Conservation (phyloP, 2,329 filamentous ascomycete species). For the Teratosphaeria gauchensis region DNA sequence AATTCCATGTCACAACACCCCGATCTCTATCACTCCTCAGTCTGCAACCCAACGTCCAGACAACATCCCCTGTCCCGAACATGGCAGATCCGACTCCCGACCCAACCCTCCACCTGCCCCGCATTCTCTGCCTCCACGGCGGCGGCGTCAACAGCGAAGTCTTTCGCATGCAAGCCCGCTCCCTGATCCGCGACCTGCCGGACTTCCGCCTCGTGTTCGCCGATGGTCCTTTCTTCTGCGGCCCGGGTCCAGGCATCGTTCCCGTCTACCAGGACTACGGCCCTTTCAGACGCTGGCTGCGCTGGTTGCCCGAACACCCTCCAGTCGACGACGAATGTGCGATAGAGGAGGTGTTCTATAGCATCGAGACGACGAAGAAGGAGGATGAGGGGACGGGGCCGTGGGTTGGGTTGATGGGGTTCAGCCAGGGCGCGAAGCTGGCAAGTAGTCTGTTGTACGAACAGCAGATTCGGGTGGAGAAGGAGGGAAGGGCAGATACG, state of each 20-base stretch:
- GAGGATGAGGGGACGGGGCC: constrained; percentile 35
- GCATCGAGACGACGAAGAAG: constrained; percentile 35
- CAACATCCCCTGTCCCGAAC: neutral
- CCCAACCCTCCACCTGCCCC: constrained; percentile 35
- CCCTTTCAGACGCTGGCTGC: constrained; percentile 56
- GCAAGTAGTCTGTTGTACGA: constrained; percentile 38
- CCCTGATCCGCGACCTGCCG: constrained; percentile 41
- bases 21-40: neutral
- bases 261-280: constrained; percentile 55
- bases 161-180: constrained; percentile 59
- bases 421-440: constrained; percentile 42
- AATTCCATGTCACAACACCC: neutral
- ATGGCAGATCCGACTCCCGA: constrained; percentile 2
- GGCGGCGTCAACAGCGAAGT: constrained; percentile 64
- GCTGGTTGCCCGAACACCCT: constrained; percentile 51
- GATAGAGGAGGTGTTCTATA: constrained; percentile 38
- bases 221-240: constrained; percentile 57
- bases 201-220: constrained; percentile 64
- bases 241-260: constrained; percentile 52
- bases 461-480: constrained; percentile 48
- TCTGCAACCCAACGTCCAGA: neutral
- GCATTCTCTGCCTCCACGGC: constrained; percentile 73
- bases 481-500: constrained; percentile 27
- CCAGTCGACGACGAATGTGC: constrained; percentile 42
- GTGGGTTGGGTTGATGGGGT: constrained; percentile 43